These are phyloP conservation scores for Aspergillus sp. DNA, from an alignment of 2,329 filamentous ascomycete species.

Conservation along the genomic window DNA sequence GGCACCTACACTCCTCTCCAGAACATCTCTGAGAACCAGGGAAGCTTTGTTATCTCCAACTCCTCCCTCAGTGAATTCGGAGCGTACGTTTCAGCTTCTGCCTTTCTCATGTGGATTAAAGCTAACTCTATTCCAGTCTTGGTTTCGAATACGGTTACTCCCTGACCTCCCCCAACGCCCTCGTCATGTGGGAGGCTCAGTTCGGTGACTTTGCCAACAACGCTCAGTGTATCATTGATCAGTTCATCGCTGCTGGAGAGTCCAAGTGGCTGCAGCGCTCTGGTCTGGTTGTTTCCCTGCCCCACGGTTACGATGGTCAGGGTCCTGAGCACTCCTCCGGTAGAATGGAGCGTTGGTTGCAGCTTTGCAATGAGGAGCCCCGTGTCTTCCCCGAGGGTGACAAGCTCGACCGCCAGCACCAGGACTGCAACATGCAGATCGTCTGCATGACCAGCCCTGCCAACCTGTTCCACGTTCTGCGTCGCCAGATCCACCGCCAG, in stretches of 20 bases:
- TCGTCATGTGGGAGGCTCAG: constrained; percentile 99
- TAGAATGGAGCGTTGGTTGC: constrained; percentile 94
- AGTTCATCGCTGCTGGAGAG: constrained; percentile 97
- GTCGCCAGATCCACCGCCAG: constrained; percentile 97
- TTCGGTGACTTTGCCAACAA: constrained; percentile 99
- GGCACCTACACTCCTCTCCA: constrained; percentile 90
- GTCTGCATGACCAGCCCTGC: constrained; percentile 95
- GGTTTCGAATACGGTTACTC: constrained; percentile 99
- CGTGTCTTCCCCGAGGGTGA: constrained; percentile 85
- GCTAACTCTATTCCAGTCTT: constrained; percentile 61
- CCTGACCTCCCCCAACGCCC: constrained; percentile 89
- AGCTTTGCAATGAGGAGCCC: constrained; percentile 96
- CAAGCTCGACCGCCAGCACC: constrained; percentile 94
- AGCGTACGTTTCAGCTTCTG: constrained; percentile 48
- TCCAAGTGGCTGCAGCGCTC: constrained; percentile 99
- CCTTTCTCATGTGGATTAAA: neutral
- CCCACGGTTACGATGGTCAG: constrained; percentile 97
- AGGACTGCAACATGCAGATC: constrained; percentile 99
- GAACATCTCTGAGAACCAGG: constrained; percentile 86
- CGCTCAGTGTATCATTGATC: constrained; percentile 97
- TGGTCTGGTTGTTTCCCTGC: constrained; percentile 91
- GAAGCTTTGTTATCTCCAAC: constrained; percentile 94
- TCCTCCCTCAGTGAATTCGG: constrained; percentile 79
- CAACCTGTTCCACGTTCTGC: constrained; percentile 94
- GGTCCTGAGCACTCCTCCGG: constrained; percentile 98